Evolutionary conservation across 1,284 basidiomycete genomes (phyloP), one percentile per base, ranked within the genome.

Genomic region (Termitomyces sp.): DNA sequence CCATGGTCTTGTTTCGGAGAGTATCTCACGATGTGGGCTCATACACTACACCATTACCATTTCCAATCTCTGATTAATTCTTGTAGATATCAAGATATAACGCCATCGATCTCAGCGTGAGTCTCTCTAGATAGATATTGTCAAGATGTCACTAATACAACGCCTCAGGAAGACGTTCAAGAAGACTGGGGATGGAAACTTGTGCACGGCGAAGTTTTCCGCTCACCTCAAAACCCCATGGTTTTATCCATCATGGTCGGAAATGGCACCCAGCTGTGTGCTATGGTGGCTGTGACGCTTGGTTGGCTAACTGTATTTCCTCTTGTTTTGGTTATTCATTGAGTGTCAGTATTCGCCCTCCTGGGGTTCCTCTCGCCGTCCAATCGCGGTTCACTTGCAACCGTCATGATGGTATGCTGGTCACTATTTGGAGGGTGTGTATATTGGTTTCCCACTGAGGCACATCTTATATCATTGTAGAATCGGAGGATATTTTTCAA

Each of bases 171-270:
- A 69, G 94, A 98, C 64, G 91, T 98, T 0, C 94, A 97, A 73
- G 94, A 98, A 72, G 96, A 99, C 65, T 98, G 90, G 79, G 96
- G 96, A 3, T 99, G 96, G 96, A 98, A 98, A 67, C 81, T 96
- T 17, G 84, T 98, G 9, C 94, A 98, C 64, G 94, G 93, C 30
- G 96, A 99, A 71, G 92, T 99, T 13, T 98, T 98, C 79, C 84
- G 96, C 30, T 77, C 89, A 3, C 96, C 96, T 0, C 71, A 75
- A 46, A 81, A 88, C 55, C 83, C 92, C 0, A 84, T 95, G 81
- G 65, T 90, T 10, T 75, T 99, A 5, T 87, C 92, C 2, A 82
- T 96, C 44, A 81, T 94, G 70, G 84, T 92, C 26, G 96, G 96
- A 8, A 97, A 94, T 62, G 96, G 96, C 19, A 79, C 88, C 41